These are phyloP conservation scores for Kuraishia cidri DNA, from an alignment of 805 yeast species.

Conservation along the genomic window DNA sequence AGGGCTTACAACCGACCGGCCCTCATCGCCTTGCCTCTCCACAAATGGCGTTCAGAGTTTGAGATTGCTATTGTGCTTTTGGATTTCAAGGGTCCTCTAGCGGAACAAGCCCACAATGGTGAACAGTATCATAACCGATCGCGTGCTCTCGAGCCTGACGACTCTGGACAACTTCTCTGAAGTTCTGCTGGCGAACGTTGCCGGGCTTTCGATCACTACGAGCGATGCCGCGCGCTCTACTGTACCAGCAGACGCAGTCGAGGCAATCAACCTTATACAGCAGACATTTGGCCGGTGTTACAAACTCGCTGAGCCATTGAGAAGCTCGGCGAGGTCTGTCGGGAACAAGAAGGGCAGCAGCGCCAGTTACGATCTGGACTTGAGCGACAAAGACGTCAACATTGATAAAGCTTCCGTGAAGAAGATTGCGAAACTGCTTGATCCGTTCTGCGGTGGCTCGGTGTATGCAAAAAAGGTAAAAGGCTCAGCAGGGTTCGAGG, in stretches of 20 bases:
- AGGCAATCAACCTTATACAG: background rate
- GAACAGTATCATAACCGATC: slow-evolving; percentile 2
- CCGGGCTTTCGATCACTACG: background rate
- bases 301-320: background rate
- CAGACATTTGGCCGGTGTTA: background rate
- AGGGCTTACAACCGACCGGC: too few species aligned
- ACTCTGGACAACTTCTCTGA: slow-evolving; percentile 1
- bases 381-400: slow-evolving; percentile 1
- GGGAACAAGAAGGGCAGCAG: background rate
- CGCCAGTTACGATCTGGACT: too few species aligned
- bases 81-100: too few species aligned
- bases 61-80: too few species aligned
- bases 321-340: background rate
- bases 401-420: background rate
- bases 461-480: background rate
- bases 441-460: slow-evolving; percentile 1
- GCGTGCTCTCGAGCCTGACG: background rate
- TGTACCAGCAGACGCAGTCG: background rate
- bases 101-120: slow-evolving; percentile 2
- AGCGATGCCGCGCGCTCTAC: background rate
- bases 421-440: slow-evolving; percentile 1
- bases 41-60: too few species aligned
- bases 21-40: too few species aligned
- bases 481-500: background rate
- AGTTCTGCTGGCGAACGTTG: slow-evolving; percentile 1